Base-by-base conservation (phyloP, 2,329 filamentous ascomycete species). In the Xylariaceae sp. region DNA sequence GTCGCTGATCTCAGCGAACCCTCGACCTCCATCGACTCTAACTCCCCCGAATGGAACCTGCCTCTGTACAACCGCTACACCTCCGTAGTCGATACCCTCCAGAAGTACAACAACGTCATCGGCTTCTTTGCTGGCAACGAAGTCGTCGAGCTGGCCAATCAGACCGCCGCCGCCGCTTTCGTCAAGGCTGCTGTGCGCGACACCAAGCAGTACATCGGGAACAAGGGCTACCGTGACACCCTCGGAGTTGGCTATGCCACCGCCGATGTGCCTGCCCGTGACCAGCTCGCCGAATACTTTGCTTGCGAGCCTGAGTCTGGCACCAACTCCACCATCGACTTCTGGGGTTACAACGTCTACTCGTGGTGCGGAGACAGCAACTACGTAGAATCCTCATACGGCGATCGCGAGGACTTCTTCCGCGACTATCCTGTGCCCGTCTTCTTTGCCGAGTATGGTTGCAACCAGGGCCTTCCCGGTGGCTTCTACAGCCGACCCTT, bases 281-380 rank as follows among this genome's bases (percentile, higher is more conserved):
- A 78, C 58, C 77, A 90, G 63, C 83, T 97, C 65, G 89, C 90
- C 60, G 75, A 90, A 67, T 99, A 95, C 81, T 96, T 99, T 76
- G 91, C 96, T 79, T 99, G 94, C 67, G 89, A 91, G 53, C 70
- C 82, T 53, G 67, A 76, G 32, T 73, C 76, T 9, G 55, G 71
- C 73, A 65, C 39, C 12, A 49, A 55, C 10, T 62, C 64, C 11
- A 70, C 87, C 53, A 96, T 97, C 58, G 94, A 99, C 73, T 97
- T 95, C 78, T 99, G 91, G 89, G 94, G 94, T 52, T 97, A 97
- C 86, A 99, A 99, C 80, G 96, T 97, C 75, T 99, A 99, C 81
- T 95, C 91, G 46, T 99, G 94, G 94, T 99, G 94, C 69, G 94
- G 92, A 60, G 71, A 91, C 61, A 95, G 89, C 65, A 82, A 76